Conservation (phyloP, 2,329 filamentous ascomycete genomes). For the Didymella pomorum region DNA sequence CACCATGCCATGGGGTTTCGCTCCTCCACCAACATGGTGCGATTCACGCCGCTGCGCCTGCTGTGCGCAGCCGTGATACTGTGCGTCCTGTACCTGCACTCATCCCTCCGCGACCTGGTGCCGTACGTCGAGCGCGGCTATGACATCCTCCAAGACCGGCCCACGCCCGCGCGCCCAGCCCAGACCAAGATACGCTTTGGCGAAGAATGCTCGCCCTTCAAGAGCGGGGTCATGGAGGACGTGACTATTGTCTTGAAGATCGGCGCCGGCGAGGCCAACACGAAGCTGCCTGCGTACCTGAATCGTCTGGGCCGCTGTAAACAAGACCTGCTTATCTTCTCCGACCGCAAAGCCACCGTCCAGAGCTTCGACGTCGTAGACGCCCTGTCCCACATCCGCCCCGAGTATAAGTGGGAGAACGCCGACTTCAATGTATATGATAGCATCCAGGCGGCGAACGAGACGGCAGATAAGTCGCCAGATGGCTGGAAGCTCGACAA, state of each 20-base stretch:
- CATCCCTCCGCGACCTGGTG: slow-evolving; percentile 34
- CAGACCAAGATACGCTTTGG: slow-evolving; percentile 38
- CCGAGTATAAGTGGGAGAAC: slow-evolving; percentile 52
- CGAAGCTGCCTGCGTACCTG: slow-evolving; percentile 65
- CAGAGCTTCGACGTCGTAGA: slow-evolving; percentile 59
- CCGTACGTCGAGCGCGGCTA: slow-evolving; percentile 42
- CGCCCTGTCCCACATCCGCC: slow-evolving; percentile 55
- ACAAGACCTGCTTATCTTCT: slow-evolving; percentile 65
- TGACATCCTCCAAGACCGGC: slow-evolving; percentile 41
- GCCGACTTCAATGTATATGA: slow-evolving; percentile 62
- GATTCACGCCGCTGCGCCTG: slow-evolving; percentile 48
- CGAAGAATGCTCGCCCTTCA: slow-evolving; percentile 45
- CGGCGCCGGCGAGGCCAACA: slow-evolving; percentile 63
- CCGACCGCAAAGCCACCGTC: slow-evolving; percentile 64
- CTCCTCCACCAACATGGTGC: slow-evolving; percentile 45
- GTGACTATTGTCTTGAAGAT: slow-evolving; percentile 66
- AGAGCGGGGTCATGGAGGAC: slow-evolving; percentile 51
- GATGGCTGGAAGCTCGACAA: slow-evolving; percentile 65
- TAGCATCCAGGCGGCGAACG: slow-evolving; percentile 52
- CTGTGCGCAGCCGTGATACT: slow-evolving; percentile 40
- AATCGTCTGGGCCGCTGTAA: slow-evolving; percentile 64
- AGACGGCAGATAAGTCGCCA: slow-evolving; percentile 54
- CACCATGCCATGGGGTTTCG: slow-evolving; percentile 20
- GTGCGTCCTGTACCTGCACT: slow-evolving; percentile 34
- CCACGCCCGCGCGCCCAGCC: slow-evolving; percentile 31